phyloP scores from a whole-genome alignment of 108 stramenopile species.

The Skeletonema potamos region DNA sequence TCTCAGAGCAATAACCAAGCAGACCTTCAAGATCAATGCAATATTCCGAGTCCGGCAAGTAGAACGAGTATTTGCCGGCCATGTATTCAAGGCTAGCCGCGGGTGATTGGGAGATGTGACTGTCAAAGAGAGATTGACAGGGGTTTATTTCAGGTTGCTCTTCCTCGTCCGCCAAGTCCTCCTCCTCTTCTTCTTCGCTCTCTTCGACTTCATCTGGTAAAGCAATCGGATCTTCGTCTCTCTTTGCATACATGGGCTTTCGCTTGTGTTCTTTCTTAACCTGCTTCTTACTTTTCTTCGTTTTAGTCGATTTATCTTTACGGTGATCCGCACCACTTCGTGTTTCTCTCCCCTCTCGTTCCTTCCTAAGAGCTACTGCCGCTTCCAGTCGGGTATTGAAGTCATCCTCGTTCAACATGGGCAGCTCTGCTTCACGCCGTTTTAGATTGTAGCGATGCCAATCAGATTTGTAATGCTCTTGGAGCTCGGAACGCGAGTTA shows the following conservation, averaged over 20 bases:
- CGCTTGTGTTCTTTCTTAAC: constrained; percentile 30
- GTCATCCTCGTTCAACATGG: constrained; percentile 66
- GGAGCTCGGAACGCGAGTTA: constrained; percentile 67
- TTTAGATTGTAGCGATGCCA: constrained; percentile 98
- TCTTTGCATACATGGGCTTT: constrained; percentile 39
- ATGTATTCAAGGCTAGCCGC: constrained; percentile 75
- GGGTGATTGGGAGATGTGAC: constrained; percentile 53
- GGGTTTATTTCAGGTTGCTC: constrained; percentile 80
- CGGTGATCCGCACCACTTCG: constrained; percentile 68
- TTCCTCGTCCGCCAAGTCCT: constrained; percentile 51
- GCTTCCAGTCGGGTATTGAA: constrained; percentile 81
- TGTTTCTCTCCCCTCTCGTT: constrained; percentile 54
- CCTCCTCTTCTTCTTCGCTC: constrained; percentile 10
- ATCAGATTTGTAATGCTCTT: constrained; percentile 89
- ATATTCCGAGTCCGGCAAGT: constrained; percentile 92
- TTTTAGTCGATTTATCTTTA: constrained; percentile 33
- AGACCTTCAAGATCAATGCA: constrained; percentile 80
- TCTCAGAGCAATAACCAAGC: constrained; percentile 91
- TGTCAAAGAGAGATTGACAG: constrained; percentile 86
- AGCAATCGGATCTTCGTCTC: neutral
- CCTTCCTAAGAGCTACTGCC: constrained; percentile 69
- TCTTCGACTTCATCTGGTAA: neutral
- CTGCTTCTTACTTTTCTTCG: constrained; percentile 39
- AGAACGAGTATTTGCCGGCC: constrained; percentile 80
- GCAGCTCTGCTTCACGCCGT: constrained; percentile 85